Evolutionary conservation across 768 basidiomycete genomes (phyloP).

Genomic region (Suillus hirtellus): DNA sequence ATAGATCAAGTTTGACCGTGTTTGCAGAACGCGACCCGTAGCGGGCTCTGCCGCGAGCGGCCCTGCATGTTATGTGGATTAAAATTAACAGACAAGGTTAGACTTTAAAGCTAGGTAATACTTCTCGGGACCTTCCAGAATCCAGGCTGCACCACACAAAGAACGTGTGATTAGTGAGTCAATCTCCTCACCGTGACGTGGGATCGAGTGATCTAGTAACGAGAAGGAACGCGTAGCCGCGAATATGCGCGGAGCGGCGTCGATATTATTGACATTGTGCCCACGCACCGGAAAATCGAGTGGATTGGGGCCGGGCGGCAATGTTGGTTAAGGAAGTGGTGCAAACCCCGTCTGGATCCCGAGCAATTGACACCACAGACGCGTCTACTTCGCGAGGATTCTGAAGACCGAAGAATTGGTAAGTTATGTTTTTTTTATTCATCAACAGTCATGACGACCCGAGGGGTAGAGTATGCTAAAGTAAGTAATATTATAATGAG

Average conservation of each 20-base stretch:
- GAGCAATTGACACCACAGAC: background rate
- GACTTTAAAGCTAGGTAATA: background rate
- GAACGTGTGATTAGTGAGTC: slow-evolving; percentile 5
- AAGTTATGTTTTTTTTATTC: background rate
- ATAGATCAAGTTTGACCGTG: background rate
- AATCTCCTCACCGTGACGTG: background rate
- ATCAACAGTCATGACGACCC: slow-evolving; percentile 5
- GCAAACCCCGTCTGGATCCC: slow-evolving; percentile 1
- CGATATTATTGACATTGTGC: background rate
- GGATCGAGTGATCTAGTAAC: background rate
- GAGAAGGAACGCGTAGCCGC: background rate
- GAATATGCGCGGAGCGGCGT: background rate
- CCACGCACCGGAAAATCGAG: background rate
- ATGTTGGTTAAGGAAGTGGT: background rate
- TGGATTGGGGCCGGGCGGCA: background rate
- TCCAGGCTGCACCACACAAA: background rate
- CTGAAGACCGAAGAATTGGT: background rate
- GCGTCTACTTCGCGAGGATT: background rate
- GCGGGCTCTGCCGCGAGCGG: background rate
- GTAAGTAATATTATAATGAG: background rate
- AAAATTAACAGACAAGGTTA: background rate
- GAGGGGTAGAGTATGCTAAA: background rate
- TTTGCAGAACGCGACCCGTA: background rate
- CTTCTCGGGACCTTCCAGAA: background rate
- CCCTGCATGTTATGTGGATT: background rate